Evolutionary conservation across 2,329 filamentous ascomycete genomes (phyloP).

Genomic region (Byssothecium circinans): DNA sequence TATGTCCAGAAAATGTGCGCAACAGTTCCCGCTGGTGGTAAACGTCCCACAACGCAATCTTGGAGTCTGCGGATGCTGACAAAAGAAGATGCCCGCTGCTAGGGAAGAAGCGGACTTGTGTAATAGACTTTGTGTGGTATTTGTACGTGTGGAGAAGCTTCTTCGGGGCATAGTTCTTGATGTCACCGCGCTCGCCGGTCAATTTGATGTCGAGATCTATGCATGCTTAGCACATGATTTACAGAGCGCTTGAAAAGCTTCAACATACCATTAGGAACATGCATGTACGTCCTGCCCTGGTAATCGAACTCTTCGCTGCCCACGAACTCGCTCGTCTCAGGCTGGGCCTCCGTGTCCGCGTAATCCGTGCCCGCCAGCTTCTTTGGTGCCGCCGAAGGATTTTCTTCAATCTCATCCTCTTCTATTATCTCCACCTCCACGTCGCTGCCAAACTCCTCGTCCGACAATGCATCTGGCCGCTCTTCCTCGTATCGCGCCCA

Average conservation of each 20-base stretch:
- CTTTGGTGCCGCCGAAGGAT: slow-evolving; percentile 62
- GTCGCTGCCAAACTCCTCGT: slow-evolving; percentile 64
- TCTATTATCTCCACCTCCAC: slow-evolving; percentile 74
- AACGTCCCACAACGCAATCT: slow-evolving; percentile 91
- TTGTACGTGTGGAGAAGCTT: slow-evolving; percentile 92
- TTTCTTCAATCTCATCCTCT: slow-evolving; percentile 67
- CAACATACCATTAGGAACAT: slow-evolving; percentile 69
- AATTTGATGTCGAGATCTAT: slow-evolving; percentile 52
- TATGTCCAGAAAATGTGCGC: slow-evolving; percentile 88
- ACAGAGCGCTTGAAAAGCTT: background rate
- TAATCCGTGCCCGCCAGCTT: slow-evolving; percentile 60
- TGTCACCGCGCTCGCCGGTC: slow-evolving; percentile 74
- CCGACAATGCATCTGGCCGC: slow-evolving; percentile 67
- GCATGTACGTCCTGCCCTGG: slow-evolving; percentile 95
- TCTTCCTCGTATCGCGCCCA: slow-evolving; percentile 86
- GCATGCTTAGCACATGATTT: slow-evolving; percentile 6
- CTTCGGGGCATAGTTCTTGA: slow-evolving; percentile 92
- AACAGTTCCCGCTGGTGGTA: slow-evolving; percentile 88
- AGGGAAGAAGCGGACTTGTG: slow-evolving; percentile 87
- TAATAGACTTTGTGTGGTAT: slow-evolving; percentile 80
- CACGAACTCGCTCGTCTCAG: slow-evolving; percentile 85
- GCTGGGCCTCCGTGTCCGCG: slow-evolving; percentile 47
- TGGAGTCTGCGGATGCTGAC: slow-evolving; percentile 85
- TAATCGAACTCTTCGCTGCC: slow-evolving; percentile 85
- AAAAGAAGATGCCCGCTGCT: slow-evolving; percentile 83